These are phyloP conservation scores for Ceratocystis lukuohia DNA, from an alignment of 2,329 filamentous ascomycete species.

Conservation along the genomic window DNA sequence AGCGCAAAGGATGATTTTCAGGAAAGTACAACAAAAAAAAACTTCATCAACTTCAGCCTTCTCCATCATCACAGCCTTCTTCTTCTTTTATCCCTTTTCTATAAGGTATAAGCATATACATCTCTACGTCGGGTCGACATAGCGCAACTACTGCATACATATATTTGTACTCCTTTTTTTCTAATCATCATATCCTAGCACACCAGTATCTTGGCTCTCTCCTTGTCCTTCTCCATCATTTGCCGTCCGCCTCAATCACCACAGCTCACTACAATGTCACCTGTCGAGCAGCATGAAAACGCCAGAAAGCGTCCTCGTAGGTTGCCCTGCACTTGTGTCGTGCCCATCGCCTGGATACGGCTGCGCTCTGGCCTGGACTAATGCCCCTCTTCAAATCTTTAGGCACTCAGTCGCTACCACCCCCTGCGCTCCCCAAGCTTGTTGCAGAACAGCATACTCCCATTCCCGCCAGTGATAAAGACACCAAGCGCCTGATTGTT, in stretches of 20 bases:
- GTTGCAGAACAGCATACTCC: slow-evolving; percentile 85
- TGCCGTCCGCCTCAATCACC: background rate
- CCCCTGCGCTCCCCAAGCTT: slow-evolving; percentile 77
- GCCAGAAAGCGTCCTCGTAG: slow-evolving; percentile 19
- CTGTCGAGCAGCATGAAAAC: slow-evolving; percentile 12
- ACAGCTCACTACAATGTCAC: slow-evolving; percentile 10
- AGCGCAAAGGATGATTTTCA: background rate
- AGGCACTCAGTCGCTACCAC: slow-evolving; percentile 92
- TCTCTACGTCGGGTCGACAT: background rate
- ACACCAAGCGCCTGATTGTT: slow-evolving; percentile 82
- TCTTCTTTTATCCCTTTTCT: background rate
- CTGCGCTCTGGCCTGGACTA: slow-evolving; percentile 19
- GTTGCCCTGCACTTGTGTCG: background rate
- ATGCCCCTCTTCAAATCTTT: slow-evolving; percentile 20
- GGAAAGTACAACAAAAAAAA: slow-evolving; percentile 4
- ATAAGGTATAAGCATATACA: background rate
- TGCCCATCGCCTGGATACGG: too few species aligned
- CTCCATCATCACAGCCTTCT: background rate
- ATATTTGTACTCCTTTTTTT: background rate
- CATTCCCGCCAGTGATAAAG: slow-evolving; percentile 75
- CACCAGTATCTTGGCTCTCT: background rate
- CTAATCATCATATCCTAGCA: background rate
- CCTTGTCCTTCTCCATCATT: background rate
- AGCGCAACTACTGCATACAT: background rate
- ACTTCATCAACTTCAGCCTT: background rate